Percentiles rank a stretch among this genome's conserved stretches.
phyloP scores from a whole-genome alignment of 495 filamentous ascomycete species.

The Sordaria brevicollis region DNA sequence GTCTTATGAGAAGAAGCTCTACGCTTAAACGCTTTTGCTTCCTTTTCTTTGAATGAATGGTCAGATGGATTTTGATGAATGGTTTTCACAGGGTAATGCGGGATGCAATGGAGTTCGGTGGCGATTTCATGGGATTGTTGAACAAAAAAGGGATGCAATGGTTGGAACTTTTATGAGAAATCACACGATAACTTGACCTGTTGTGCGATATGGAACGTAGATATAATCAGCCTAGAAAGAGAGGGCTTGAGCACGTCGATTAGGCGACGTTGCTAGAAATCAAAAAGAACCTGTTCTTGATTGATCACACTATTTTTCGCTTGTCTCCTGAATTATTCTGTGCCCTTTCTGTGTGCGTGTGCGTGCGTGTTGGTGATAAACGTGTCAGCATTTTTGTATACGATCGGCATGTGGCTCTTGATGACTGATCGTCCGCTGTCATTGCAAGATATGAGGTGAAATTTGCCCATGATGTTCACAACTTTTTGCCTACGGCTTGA shows the following conservation, averaged over 20 bases:
- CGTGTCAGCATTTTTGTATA: neutral
- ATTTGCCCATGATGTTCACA: neutral
- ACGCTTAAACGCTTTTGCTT: conserved; percentile 47
- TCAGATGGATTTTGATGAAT: neutral
- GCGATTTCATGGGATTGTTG: neutral
- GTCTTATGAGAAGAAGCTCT: conserved; percentile 98
- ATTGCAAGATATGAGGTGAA: neutral
- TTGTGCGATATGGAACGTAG: neutral
- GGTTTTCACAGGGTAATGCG: neutral
- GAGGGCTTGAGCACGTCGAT: neutral
- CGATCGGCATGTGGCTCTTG: neutral
- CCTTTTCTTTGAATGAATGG: neutral
- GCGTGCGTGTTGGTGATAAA: neutral
- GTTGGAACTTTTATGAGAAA: neutral
- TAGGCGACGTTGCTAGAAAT: neutral
- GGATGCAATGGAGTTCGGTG: neutral
- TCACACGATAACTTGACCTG: neutral
- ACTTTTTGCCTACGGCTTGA: neutral
- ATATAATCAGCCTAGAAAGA: neutral
- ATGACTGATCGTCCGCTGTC: neutral
- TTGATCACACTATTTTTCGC: neutral
- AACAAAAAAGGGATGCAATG: too few species aligned
- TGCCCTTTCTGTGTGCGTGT: neutral
- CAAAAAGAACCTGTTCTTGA: neutral
- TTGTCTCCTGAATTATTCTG: neutral